Evolutionary conservation across 805 yeast genomes (phyloP), one percentile per base, ranked within the genome.

Genomic region (Monosporozyma aerobia): DNA sequence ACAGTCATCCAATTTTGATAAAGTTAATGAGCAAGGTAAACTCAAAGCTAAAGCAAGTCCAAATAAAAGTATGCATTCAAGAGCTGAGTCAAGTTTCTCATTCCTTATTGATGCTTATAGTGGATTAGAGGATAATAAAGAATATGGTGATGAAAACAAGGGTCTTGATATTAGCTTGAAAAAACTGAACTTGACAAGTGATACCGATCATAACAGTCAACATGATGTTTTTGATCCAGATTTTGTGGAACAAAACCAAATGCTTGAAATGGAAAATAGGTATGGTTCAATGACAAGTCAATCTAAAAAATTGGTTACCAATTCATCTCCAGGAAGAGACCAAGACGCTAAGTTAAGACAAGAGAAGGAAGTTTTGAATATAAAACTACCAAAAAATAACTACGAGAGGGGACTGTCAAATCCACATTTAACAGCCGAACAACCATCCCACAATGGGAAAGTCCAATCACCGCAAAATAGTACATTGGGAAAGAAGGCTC

Each of bases 171-270:
- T 33, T 7, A 45, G 47, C 32, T 33, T 47, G 37, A 32, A 16
- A 46, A 44, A 39, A 51, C 32, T 40, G 47, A 47, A 13, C 33
- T 14, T 47, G 8, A 35, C 49, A 2, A 33, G 23, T 23, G 32
- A 37, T 35, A 35, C 37, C n/a, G 33, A 23, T 46, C 19, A 44
- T 23, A 35, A 32, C 7, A 49, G 51, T 44, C 55, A 55, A 25
- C 54, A 49, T 8, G 62, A 65, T 49, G 58, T 64, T 8, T 65
- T 65, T 54, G 65, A 62, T 49, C 63, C 67, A 6, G 64, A 59
- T 49, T 60, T 54, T 41, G 50, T 60, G 52, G 64, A 60, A 40
- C 59, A 59, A 47, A 53, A 59, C 27, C 58, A 59, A 46, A 54
- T 61, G 57, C 29, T 49, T 13, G 56, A 51, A 44, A 16, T 50